A percentile compares a stretch with the other conserved stretches of the same genome.
phyloP scores from a whole-genome alignment of 345 rosid species.

The Triadica sebifera region DNA sequence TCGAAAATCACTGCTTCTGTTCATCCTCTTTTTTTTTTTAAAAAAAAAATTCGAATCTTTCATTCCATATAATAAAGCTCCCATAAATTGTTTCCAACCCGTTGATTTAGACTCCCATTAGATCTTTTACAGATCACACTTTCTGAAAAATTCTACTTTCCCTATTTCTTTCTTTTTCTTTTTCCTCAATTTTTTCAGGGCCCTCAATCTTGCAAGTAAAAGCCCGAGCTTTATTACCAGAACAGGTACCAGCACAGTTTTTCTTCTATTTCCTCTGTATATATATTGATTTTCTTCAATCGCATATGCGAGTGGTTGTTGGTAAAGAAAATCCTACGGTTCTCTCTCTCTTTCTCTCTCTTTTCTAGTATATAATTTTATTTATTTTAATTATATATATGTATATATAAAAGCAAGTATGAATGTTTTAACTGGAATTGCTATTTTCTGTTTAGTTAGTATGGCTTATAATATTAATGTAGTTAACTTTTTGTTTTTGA shows the following conservation, averaged over 20 bases:
- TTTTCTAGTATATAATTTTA: too few relatives aligned
- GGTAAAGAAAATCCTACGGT: too few relatives aligned
- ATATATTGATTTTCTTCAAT: background rate
- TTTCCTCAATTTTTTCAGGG: constrained; percentile 10
- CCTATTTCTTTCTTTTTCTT: background rate
- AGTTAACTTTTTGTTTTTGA: background rate
- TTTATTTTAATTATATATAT: too few relatives aligned
- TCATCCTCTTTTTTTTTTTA: constrained; percentile 8
- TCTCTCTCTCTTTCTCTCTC: too few relatives aligned
- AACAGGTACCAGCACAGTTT: constrained; percentile 22
- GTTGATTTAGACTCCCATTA: constrained; percentile 1
- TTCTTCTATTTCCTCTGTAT: background rate
- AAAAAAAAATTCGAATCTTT: constrained; percentile 27
- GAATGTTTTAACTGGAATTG: background rate
- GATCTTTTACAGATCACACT: constrained; percentile 21
- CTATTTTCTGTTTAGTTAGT: background rate
- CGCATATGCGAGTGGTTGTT: background rate
- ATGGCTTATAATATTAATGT: background rate
- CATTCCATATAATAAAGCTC: background rate
- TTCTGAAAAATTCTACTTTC: constrained; percentile 7
- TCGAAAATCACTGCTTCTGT: constrained; percentile 1
- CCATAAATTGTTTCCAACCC: constrained; percentile 8
- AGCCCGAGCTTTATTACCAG: background rate
- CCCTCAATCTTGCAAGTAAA: constrained; percentile 20
- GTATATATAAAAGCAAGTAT: background rate